Evolutionary conservation across 768 basidiomycete genomes (phyloP), one percentile per base, ranked within the genome.

Genomic region (Auricularia sp.): DNA sequence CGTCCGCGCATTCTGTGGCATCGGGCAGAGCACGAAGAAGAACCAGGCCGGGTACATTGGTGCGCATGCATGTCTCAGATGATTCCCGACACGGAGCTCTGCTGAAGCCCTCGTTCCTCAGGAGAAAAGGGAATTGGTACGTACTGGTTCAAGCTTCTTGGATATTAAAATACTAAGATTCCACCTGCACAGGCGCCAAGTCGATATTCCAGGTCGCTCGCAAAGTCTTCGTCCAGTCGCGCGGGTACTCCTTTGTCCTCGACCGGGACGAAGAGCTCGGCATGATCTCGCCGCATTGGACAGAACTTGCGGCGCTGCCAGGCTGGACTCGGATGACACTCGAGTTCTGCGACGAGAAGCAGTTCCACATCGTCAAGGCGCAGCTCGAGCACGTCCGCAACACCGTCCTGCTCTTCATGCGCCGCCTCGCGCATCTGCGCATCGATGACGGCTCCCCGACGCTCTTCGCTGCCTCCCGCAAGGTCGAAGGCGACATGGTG

Each of bases 41-140:
- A 65, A 58, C 14, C 59, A 66, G 62, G 39, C 35, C 2, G 66
- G 65, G 33, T 66, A 63, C 21, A 69, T 69, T 39, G 69, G 67
- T 29, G 65, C 66, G 65, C n/a, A 18, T 34, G 65, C n/a, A 18
- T 34, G 39, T 42, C 39, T 42, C 39, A 14, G 13, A 29, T 14
- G 21, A 36, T 63, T 62, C 18, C 21, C 35, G 35, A 7, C 29
- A 11, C 56, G 29, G 6, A 14, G 33, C 13, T 29, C 29, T 29
- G 13, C 47, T 51, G 11, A 18, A 33, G 11, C 62, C 16, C 29
- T 13, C n/a, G n/a, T 39, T 8, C 54, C 36, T 29, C 62, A 73
- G 72, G 72, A 61, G 72, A 73, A 62, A 73, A 73, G 65, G 72
- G 72, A 10, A 73, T 73, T 18, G 72, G 72, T 66, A 42, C n/a